Base-by-base conservation (phyloP, 208 protist genomes). In the Trypanosoma brucei region DNA sequence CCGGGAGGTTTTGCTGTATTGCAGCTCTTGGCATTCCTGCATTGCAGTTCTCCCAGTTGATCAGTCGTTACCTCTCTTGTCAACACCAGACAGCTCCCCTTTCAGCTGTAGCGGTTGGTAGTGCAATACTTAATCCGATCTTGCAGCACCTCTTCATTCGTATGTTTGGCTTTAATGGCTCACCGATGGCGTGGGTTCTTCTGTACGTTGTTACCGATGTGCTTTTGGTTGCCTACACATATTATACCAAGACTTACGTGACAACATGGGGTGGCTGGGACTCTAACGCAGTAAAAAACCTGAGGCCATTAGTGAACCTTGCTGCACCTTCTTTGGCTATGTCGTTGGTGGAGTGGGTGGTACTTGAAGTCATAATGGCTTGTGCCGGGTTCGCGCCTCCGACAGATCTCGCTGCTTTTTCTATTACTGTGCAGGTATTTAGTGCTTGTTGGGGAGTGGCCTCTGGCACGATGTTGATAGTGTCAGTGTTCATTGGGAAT, bases 261-360 rank as follows among this genome's bases (percentile, higher is more conserved):
- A 54, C 71, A 46, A 91, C 83, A 37, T 94, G 88, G 88, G 81
- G 78, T 22, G 88, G 88, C 8, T 90, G 79, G 80, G 76, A 76
- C 48, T 42, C 77, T 14, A 78, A 70, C 54, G 72, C 79, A 53
- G 40, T 71, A 46, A 68, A 81, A 62, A 79, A 89, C 65, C 40
- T 89, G 3, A 62, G 57, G 34, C 61, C 49, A 37, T 71, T 94
- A n/a, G 34, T 81, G 11, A 68, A 57, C 42, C 75, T 94, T 50
- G 84, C 88, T 36, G 44, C 92, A n/a, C 84, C 88, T 11, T 94
- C 88, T 0, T 88, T 94, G 83, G 84, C 76, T 58, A 78, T 94
- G 55, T 92, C 91, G 84, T 63, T 94, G 55, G 86, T 81, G 53
- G 83, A 94, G 71, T 94, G 88, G 88, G 84, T 91, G 1, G 81